phyloP scores from a whole-genome alignment of 73 alveolate genomes.

The Symbiodinium pilosum region DNA sequence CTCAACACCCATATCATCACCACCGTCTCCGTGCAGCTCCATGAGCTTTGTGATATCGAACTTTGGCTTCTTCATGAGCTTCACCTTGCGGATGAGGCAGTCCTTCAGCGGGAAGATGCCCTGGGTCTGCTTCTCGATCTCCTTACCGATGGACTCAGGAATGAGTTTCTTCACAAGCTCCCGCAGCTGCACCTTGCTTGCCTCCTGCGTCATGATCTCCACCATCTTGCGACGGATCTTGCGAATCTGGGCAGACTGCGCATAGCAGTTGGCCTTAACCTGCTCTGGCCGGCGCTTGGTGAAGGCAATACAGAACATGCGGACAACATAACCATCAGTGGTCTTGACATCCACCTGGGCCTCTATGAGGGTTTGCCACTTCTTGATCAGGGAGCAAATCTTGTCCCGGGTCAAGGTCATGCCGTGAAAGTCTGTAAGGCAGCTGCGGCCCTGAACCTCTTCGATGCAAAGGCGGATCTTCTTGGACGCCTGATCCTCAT shows the following conservation, averaged over 20 bases:
- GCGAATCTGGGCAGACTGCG: slow-evolving; percentile 97
- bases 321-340: slow-evolving; percentile 97
- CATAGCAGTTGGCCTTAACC: slow-evolving; percentile 98
- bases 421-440: slow-evolving; percentile 95
- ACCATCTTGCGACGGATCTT: slow-evolving; percentile 98
- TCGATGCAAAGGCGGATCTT: slow-evolving; percentile 97
- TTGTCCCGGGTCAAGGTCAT: slow-evolving; percentile 98
- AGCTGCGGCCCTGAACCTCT: slow-evolving; percentile 97
- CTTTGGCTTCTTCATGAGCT: slow-evolving; percentile 98
- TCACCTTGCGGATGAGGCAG: slow-evolving; percentile 97
- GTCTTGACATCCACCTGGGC: slow-evolving; percentile 98
- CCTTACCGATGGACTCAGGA: slow-evolving; percentile 97
- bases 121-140: slow-evolving; percentile 97
- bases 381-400: slow-evolving; percentile 97
- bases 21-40: slow-evolving; percentile 97
- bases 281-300: slow-evolving; percentile 96
- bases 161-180: slow-evolving; percentile 97
- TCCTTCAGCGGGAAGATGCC: slow-evolving; percentile 98
- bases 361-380: slow-evolving; percentile 98
- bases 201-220: slow-evolving; percentile 97
- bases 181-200: slow-evolving; percentile 96
- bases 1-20: slow-evolving; percentile 95
- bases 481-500: slow-evolving; percentile 96
- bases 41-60: slow-evolving; percentile 97
- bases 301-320: slow-evolving; percentile 98